Conservation (phyloP, 2,329 filamentous ascomycete species). For the Seiridium unicorne region DNA sequence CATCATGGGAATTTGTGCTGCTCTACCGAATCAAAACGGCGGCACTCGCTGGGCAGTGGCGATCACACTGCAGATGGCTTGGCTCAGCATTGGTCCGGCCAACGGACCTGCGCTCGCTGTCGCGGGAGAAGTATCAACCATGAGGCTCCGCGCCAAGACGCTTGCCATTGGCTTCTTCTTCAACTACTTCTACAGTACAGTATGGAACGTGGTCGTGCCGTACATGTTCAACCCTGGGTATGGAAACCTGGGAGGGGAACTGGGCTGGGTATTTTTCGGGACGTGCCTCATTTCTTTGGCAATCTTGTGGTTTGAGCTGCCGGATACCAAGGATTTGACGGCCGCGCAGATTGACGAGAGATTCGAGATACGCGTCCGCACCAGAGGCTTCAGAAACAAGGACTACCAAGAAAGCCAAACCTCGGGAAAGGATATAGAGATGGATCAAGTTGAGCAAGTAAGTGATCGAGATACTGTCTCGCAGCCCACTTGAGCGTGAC, state of each 20-base stretch:
- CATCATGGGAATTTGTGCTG: constrained; percentile 2
- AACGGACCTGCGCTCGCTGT: constrained; percentile 3
- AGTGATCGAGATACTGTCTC: background rate
- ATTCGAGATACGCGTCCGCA: background rate
- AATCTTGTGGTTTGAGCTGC: constrained; percentile 2
- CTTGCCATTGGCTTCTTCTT: constrained; percentile 7
- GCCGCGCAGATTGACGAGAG: constrained; percentile 4
- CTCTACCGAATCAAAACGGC: background rate
- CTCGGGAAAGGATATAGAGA: background rate
- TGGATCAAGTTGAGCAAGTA: background rate
- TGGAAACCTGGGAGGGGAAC: background rate
- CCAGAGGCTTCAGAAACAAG: background rate
- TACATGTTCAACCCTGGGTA: constrained; percentile 7
- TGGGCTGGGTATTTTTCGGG: constrained; percentile 5
- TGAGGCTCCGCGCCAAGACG: constrained; percentile 3
- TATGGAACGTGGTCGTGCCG: constrained; percentile 6
- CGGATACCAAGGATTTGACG: constrained; percentile 3
- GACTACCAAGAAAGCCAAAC: background rate
- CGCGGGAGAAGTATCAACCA: constrained; percentile 3
- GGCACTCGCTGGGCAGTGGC: background rate
- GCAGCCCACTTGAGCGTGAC: background rate
- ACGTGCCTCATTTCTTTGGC: background rate
- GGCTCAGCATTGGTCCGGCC: constrained; percentile 5
- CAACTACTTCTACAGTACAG: constrained; percentile 8
- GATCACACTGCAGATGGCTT: constrained; percentile 2